Percentiles rank a stretch among this genome's conserved stretches.
Evolutionary conservation across 768 basidiomycete genomes (phyloP).

Genomic region (Hemileccinum impolitum): DNA sequence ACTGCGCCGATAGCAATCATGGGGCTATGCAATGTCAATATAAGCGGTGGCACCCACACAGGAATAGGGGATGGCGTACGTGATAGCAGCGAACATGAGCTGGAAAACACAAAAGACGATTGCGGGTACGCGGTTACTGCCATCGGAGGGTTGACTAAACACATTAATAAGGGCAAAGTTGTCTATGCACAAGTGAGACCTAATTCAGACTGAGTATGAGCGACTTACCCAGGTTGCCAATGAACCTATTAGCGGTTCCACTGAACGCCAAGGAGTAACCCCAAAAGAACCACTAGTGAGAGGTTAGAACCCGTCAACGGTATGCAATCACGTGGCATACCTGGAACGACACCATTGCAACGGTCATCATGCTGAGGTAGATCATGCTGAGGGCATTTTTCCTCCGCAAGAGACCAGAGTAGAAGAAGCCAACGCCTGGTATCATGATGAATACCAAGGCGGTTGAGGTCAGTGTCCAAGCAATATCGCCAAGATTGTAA

Average conservation of each 20-base stretch:
- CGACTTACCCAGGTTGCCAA: conserved; percentile 76
- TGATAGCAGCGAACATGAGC: conserved; percentile 87
- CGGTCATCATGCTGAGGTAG: conserved; percentile 68
- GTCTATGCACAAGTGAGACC: conserved; percentile 37
- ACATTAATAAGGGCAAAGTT: conserved; percentile 85
- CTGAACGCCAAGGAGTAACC: conserved; percentile 92
- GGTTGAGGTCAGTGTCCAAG: conserved; percentile 67
- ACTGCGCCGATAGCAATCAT: conserved; percentile 91
- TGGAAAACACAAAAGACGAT: conserved; percentile 84
- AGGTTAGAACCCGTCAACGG: background rate
- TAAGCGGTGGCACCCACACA: background rate
- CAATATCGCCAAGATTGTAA: conserved; percentile 64
- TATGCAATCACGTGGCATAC: conserved; percentile 52
- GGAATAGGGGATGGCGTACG: conserved; percentile 43
- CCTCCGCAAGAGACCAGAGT: conserved; percentile 84
- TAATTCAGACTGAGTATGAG: background rate
- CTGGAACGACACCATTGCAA: conserved; percentile 84
- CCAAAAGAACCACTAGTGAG: conserved; percentile 91
- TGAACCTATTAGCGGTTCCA: conserved; percentile 67
- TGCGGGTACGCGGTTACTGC: conserved; percentile 65
- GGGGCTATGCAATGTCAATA: conserved; percentile 44
- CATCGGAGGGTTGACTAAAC: conserved; percentile 69
- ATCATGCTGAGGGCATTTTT: conserved; percentile 95
- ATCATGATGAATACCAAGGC: conserved; percentile 87
- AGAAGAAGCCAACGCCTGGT: conserved; percentile 84